phyloP scores from a whole-genome alignment of 192 early-diverging fungal species.

The Gryganskiella cystojenkinii region DNA sequence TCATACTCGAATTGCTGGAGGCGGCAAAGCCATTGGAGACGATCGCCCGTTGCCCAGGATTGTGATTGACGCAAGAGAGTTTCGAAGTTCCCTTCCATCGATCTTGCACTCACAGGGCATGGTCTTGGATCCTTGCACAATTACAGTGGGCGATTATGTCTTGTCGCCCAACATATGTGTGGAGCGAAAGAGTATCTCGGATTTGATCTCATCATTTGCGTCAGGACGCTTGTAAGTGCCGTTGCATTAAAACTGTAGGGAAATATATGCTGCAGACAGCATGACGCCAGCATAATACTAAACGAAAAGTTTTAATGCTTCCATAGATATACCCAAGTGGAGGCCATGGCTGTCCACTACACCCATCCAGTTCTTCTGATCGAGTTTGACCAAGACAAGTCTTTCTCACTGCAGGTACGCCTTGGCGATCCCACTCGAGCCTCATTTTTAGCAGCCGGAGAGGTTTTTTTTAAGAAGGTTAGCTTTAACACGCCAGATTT shows the following conservation, averaged over 20 bases:
- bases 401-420: constrained; percentile 79
- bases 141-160: constrained; percentile 95
- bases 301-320: neutral
- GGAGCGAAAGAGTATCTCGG: constrained; percentile 92
- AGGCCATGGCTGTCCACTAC: constrained; percentile 90
- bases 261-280: too few relatives aligned
- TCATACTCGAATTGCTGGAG: constrained; percentile 52
- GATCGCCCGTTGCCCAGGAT: constrained; percentile 55
- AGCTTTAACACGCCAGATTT: too few relatives aligned
- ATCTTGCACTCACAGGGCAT: constrained; percentile 84
- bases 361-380: constrained; percentile 83
- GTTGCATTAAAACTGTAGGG: too few relatives aligned
- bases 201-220: constrained; percentile 86
- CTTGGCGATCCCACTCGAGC: constrained; percentile 1
- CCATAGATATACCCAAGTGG: constrained; percentile 81
- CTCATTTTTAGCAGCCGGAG: too few relatives aligned
- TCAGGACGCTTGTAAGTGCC: constrained; percentile 87
- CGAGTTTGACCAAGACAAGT: constrained; percentile 90
- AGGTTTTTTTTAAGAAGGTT: too few relatives aligned
- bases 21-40: constrained; percentile 34
- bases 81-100: constrained; percentile 89
- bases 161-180: constrained; percentile 87
- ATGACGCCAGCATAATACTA: too few relatives aligned
- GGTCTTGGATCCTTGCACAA: constrained; percentile 81
- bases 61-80: constrained; percentile 93